Evolutionary conservation across 2,329 filamentous ascomycete genomes (phyloP), one percentile per base, ranked within the genome.

Genomic region (Colletotrichum eleusines): DNA sequence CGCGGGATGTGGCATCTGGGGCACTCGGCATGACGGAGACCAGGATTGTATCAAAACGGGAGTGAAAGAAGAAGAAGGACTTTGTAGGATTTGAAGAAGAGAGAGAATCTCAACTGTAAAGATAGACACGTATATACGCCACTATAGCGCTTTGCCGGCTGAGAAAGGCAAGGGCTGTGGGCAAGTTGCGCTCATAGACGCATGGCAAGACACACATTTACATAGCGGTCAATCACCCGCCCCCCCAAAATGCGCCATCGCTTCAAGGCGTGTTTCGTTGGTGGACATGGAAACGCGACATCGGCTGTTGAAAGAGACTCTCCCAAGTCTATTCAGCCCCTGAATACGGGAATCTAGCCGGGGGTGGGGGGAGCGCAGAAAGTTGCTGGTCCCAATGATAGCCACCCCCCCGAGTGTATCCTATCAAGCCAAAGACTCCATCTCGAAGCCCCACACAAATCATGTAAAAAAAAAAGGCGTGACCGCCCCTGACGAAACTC

Each of bases 401-500:
- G 40, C 60, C 65, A 55, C 46, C 35, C 31, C 35, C 31, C n/a
- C 2, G 44, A 50, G 44, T 51, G 59, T 40, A 51, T 40, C 44
- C 11, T 57, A 50, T 55, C 55, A 50, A 69, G 62, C 48, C 48
- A 66, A 16, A 51, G 42, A 74, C 60, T 64, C 69, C 65, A 60
- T 62, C 26, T 54, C 53, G 14, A 51, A 46, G 59, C 66, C 58
- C 65, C 51, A 58, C 51, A 67, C 65, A 50, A 51, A 62, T 28
- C 59, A 61, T 40, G 59, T 48, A 68, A 64, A 70, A 55, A 55
- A 57, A 42, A 42, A 44, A 44, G 42, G 42, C 38, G 61, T 61
- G 72, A 42, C 72, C 73, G 74, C 75, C 63, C 40, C n/a, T 16
- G 2, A 74, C 51, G 67, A 72, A 73, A 81, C 69, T 78, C 77